A percentile compares a stretch with the other conserved stretches of the same genome.
phyloP scores from a whole-genome alignment of 208 protist species.

The Trichomonas vaginalis region DNA sequence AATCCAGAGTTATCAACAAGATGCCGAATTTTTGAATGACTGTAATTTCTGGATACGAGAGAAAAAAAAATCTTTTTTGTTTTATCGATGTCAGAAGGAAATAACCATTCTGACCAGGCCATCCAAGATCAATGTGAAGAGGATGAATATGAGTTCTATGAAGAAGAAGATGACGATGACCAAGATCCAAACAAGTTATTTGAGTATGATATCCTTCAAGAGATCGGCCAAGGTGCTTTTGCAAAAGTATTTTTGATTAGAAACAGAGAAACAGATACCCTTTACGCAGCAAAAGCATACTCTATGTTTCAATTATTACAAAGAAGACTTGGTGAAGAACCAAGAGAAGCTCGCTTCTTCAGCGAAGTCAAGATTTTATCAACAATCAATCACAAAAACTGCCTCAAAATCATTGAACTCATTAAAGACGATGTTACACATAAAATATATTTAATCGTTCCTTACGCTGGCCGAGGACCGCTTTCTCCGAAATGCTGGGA shows the following conservation, averaged over 20 bases:
- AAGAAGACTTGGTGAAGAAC: neutral
- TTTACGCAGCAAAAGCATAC: neutral
- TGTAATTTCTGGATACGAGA: too few relatives aligned
- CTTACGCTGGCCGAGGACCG: neutral
- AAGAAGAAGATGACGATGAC: neutral
- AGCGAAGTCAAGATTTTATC: neutral
- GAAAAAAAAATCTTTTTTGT: too few relatives aligned
- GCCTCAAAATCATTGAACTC: neutral
- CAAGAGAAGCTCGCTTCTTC: neutral
- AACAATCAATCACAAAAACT: neutral
- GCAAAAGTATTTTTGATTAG: neutral
- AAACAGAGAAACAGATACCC: neutral
- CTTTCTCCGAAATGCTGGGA: neutral
- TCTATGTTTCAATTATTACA: neutral
- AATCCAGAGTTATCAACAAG: too few relatives aligned
- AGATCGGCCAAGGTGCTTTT: neutral
- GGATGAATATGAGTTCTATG: neutral
- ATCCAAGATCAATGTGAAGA: neutral
- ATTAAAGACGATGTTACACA: neutral
- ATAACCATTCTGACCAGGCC: too few relatives aligned
- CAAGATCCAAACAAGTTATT: neutral
- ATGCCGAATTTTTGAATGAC: too few relatives aligned
- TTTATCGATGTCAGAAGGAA: too few relatives aligned
- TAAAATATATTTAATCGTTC: neutral
- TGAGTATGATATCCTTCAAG: neutral